Evolutionary conservation across 192 early-diverging fungal species (phyloP).

Genomic region (Rhizophagus prolifer): DNA sequence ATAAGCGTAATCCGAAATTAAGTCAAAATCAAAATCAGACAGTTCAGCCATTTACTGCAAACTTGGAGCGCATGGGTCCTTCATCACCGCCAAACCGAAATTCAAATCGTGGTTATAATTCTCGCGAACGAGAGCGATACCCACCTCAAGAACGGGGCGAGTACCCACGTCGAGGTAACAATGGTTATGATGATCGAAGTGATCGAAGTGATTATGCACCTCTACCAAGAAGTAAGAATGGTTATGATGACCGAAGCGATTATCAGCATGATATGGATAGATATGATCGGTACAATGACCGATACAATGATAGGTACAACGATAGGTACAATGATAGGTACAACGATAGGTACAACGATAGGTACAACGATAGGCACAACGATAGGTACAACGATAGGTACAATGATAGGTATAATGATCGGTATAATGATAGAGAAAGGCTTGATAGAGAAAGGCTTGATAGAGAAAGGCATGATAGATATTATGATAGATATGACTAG

Average conservation of each 20-base stretch:
- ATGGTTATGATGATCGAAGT: not conserved
- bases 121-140: conserved; percentile 4
- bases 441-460: too few relatives aligned
- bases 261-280: not conserved
- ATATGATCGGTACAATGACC: conserved; percentile 2
- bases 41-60: not conserved
- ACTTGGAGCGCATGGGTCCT: not conserved
- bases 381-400: not conserved
- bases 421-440: too few relatives aligned
- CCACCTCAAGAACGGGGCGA: conserved; percentile 5
- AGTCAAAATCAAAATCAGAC: not conserved
- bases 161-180: not conserved
- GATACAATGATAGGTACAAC: not conserved
- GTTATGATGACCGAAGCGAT: conserved; percentile 2
- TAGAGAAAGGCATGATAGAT: too few relatives aligned
- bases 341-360: too few relatives aligned
- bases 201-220: not conserved
- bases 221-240: not conserved
- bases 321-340: not conserved
- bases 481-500: too few relatives aligned
- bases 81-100: not conserved
- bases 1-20: conserved; percentile 9
- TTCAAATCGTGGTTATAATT: conserved; percentile 11
- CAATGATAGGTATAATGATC: not conserved
- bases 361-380: not conserved